Conservation (phyloP, 2,329 filamentous ascomycete species). For the Emmonsia crescens region DNA sequence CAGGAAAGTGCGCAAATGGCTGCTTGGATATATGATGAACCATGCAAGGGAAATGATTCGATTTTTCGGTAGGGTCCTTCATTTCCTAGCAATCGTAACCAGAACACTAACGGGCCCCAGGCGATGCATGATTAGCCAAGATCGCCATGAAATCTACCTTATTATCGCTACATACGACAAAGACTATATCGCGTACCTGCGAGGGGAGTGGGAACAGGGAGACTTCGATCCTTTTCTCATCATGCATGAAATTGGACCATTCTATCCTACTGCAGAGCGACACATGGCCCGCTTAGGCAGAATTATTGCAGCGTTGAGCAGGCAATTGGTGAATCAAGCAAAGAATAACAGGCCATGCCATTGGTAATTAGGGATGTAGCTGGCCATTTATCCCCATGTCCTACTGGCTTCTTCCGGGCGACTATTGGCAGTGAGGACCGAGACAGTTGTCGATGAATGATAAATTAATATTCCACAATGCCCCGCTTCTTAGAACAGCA, state of each 20-base stretch:
- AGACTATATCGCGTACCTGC: slow-evolving; percentile 10
- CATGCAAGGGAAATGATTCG: neutral
- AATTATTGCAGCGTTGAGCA: neutral
- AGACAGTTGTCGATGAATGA: too few relatives aligned
- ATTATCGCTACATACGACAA: slow-evolving; percentile 9
- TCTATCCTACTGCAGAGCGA: neutral
- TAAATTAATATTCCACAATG: too few relatives aligned
- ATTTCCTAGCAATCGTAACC: neutral
- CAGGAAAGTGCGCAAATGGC: slow-evolving; percentile 13
- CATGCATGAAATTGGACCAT: neutral
- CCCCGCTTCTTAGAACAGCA: too few relatives aligned
- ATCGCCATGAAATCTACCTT: slow-evolving; percentile 11
- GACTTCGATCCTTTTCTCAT: neutral
- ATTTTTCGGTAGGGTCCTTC: neutral
- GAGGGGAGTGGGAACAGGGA: too few relatives aligned
- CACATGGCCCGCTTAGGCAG: neutral
- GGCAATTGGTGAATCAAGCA: neutral
- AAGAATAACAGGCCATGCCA: neutral
- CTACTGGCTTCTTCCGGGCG: too few relatives aligned
- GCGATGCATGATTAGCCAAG: slow-evolving; percentile 10
- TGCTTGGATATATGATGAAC: slow-evolving; percentile 12
- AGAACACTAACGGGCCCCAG: slow-evolving; percentile 1
- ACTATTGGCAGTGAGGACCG: too few relatives aligned
- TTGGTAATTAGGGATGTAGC: neutral
- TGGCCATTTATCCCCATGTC: too few relatives aligned